phyloP scores from a whole-genome alignment of 163 green algal species.

The Volvox carteri region DNA sequence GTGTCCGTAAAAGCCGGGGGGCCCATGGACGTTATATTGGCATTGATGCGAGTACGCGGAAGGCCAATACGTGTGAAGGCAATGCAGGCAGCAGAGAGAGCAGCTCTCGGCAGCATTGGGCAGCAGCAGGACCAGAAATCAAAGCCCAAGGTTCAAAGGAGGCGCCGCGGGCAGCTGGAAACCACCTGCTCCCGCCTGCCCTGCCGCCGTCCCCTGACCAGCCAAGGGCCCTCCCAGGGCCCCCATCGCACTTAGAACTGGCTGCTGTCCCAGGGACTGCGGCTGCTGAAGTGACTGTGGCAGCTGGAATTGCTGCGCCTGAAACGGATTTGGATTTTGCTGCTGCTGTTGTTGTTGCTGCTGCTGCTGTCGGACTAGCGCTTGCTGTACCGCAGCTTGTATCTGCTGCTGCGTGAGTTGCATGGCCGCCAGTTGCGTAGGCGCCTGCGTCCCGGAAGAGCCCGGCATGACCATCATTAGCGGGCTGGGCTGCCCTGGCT shows the following conservation, averaged over 20 bases:
- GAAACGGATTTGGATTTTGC: slow-evolving; percentile 12
- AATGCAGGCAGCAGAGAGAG: no score
- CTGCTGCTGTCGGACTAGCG: slow-evolving; percentile 36
- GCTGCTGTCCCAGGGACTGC: neutral
- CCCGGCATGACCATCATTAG: neutral
- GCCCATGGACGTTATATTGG: no score
- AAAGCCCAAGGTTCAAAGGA: slow-evolving; percentile 42
- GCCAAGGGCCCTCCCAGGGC: neutral
- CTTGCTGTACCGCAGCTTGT: slow-evolving; percentile 38
- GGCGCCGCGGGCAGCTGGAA: slow-evolving; percentile 28
- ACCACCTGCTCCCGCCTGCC: slow-evolving; percentile 11
- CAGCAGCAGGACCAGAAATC: no score
- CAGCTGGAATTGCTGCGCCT: slow-evolving; percentile 12
- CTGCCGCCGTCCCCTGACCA: neutral
- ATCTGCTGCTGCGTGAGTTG: slow-evolving; percentile 39
- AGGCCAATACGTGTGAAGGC: no score
- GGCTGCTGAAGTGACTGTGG: neutral
- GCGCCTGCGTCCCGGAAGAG: neutral
- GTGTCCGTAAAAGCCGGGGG: no score
- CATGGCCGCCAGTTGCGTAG: neutral
- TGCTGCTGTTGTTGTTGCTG: neutral
- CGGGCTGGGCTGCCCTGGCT: neutral
- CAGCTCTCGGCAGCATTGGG: no score
- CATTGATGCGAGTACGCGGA: no score
- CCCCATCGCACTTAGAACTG: neutral